Evolutionary conservation across 345 rosid species (phyloP), one percentile per base, ranked within the genome.

Genomic region (Arabis alpina): DNA sequence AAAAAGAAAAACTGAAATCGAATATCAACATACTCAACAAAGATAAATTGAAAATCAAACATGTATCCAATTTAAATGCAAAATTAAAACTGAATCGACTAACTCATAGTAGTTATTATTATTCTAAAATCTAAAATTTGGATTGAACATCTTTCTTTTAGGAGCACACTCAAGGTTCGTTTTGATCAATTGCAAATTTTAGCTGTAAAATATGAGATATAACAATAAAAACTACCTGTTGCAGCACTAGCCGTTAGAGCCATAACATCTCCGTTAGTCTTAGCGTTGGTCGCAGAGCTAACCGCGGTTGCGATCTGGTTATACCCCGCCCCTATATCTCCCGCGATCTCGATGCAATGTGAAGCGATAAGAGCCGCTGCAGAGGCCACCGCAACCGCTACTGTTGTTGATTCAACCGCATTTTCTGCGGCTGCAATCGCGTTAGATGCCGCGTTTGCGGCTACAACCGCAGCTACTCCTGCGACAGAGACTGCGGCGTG

Each of bases 401-500:
- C 57, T 55, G 73, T 78, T 24, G 85, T 69, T 45, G 79, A 61
- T 47, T 82, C 72, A 60, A 39, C 84, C 15, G 81, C 73, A 27
- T 78, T 55, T 52, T 76, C 66, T 69, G 83, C 83, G 0, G 75
- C 71, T 15, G 80, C 68, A 44, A 84, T 76, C 1, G 86, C 86
- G 25, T 76, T 81, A 39, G 96, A 79, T 40, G 93, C 89, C 2
- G 97, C 80, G 12, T 80, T 68, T 16, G 96, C 88, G 1, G 98
- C 98, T 19, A 93, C 83, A 3, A 92, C 97, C 4, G 98, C 92
- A 36, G 97, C 97, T 54, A 93, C 93, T 40, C 93, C 98, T 2
- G 89, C 98, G 23, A 93, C 97, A n/a, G 98, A 88, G 14, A 93
- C 85, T 3, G 98, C 96, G 4, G 98, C 97, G 43, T 90, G 97